Base-by-base conservation (phyloP, 805 yeast genomes). In the Candida multigemmis region DNA sequence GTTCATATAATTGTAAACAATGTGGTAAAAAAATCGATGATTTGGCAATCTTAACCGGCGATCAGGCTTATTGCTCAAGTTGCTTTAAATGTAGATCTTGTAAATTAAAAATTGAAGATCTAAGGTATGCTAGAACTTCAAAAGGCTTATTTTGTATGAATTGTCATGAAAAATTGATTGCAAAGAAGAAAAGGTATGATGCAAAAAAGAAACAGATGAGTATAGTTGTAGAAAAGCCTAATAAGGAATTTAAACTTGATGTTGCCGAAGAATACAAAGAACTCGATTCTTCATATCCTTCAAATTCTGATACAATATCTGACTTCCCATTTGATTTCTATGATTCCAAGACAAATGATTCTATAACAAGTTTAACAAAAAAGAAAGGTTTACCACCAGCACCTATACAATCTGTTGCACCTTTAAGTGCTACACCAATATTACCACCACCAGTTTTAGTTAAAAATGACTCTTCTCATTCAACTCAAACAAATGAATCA, bases 31-130 rank as follows among this genome's bases (percentile, higher is more conserved):
- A 84, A 49, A 91, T 89, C 36, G 89, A 82, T 40, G 96, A 89
- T 50, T 65, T 85, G 60, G 97, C 98, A 9, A 87, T 91, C 16
- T 63, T 89, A 18, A 86, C 97, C 1, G 95, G 96, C 14, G 93
- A 91, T 42, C 89, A 83, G 48, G 96, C 97, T 3, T 91, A 84
- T 51, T 91, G 97, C 51, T 74, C 93, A 6, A 65, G 68, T 26
- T 89, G 98, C 53, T 91, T 89, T 59, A 75, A 75, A 42, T 89
- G 98, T 53, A 73, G 89, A 26, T 77, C 83, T 40, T 89, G 98
- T 59, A 77, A 80, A 48, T 71, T 71, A 35, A 77, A 78, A 32
- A 89, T 89, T 35, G 93, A 81, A 45, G 94, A 89, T 53, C 60
- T 87, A 38, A 68, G 86, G 38, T 91, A 91, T 50, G 96, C 96